These are phyloP conservation scores for Rhodotorula diobovata DNA, from an alignment of 768 basidiomycete genomes.

Conservation along the genomic window DNA sequence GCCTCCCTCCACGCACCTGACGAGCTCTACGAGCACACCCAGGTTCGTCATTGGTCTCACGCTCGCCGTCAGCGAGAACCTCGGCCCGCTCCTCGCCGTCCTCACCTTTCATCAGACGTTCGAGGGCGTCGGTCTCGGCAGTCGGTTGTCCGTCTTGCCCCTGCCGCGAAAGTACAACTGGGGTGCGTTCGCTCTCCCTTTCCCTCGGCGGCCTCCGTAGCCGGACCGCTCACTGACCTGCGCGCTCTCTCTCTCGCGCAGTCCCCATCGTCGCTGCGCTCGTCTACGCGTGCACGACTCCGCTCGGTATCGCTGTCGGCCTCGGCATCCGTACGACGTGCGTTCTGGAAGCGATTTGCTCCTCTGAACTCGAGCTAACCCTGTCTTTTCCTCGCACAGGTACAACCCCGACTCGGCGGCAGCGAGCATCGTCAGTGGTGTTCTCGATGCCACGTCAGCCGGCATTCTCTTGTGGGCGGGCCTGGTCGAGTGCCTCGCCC, in stretches of 20 bases:
- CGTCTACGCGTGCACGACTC: conserved; percentile 72
- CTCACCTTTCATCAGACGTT: conserved; percentile 79
- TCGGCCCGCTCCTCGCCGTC: conserved; percentile 83
- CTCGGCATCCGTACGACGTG: conserved; percentile 45
- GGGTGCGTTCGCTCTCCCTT: conserved; percentile 16
- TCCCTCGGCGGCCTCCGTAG: too few species aligned
- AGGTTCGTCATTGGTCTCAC: conserved; percentile 55
- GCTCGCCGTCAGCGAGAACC: conserved; percentile 68
- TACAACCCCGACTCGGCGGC: conserved; percentile 77
- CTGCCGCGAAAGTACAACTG: conserved; percentile 45
- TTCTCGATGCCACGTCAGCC: conserved; percentile 75
- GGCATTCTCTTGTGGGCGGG: conserved; percentile 87
- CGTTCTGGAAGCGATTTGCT: background rate
- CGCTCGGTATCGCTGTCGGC: conserved; percentile 76
- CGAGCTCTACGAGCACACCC: background rate
- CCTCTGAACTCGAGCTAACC: too few species aligned
- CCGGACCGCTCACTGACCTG: background rate
- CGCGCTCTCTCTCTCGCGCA: conserved; percentile 27
- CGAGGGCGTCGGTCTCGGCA: conserved; percentile 88
- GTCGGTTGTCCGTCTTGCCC: conserved; percentile 72
- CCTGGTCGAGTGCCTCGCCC: conserved; percentile 82
- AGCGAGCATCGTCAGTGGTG: conserved; percentile 75
- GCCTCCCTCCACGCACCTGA: conserved; percentile 49
- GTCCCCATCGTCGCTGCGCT: conserved; percentile 60
- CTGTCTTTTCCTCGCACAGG: conserved; percentile 43